These are phyloP conservation scores for Beauveria australis DNA, from an alignment of 2,329 filamentous ascomycete genomes.

Conservation along the genomic window DNA sequence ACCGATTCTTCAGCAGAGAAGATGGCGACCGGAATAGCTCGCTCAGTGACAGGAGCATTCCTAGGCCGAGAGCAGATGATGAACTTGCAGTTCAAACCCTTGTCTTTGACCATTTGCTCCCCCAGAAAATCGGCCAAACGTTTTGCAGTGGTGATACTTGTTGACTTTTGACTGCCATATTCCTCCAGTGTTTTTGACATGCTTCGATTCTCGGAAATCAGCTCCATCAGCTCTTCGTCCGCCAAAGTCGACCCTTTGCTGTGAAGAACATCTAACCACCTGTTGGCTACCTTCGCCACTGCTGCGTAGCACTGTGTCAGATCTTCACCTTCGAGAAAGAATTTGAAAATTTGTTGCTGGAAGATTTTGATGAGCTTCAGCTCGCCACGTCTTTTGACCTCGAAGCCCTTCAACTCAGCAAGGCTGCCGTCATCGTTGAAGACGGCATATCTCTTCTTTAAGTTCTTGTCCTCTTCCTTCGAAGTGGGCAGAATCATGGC, in stretches of 20 bases:
- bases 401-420: conserved; percentile 93
- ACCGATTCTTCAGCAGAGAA: conserved; percentile 88
- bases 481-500: conserved; percentile 97
- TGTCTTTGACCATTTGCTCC: conserved; percentile 99
- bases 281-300: conserved; percentile 90
- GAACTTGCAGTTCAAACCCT: conserved; percentile 98
- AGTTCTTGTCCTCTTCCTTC: conserved; percentile 97
- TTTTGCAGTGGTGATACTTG: conserved; percentile 96
- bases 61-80: conserved; percentile 87
- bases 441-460: conserved; percentile 98
- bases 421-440: conserved; percentile 97
- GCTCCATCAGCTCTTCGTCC: conserved; percentile 93
- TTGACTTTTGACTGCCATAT: conserved; percentile 92
- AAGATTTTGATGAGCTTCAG: conserved; percentile 99
- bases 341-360: conserved; percentile 98
- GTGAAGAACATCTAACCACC: conserved; percentile 92
- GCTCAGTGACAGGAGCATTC: conserved; percentile 86
- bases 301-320: conserved; percentile 82
- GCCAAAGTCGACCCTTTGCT: conserved; percentile 82
- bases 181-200: conserved; percentile 97
- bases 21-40: conserved; percentile 90
- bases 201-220: conserved; percentile 99
- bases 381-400: conserved; percentile 94
- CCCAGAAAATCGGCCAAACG: conserved; percentile 93
- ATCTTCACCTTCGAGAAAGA: conserved; percentile 87